Evolutionary conservation across 257 asterid genomes (phyloP), one percentile per base, ranked within the genome.

Genomic region (Nicotiana noctiflora): DNA sequence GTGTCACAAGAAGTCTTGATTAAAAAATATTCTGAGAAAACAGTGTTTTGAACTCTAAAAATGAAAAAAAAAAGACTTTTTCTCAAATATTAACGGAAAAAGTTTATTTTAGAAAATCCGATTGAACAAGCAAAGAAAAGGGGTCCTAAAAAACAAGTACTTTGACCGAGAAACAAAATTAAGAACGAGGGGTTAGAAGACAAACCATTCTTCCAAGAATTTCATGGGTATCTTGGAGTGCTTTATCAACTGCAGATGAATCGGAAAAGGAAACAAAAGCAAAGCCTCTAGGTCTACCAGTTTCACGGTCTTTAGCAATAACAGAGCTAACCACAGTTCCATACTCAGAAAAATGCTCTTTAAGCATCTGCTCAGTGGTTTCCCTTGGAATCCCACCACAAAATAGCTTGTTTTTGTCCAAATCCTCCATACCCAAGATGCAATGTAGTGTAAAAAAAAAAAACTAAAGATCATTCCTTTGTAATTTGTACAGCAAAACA

Each of bases 381-480:
- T 92, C 94, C 95, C 97, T 89, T 11, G 97, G 90, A 88, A 95
- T 87, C 81, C 98, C 98, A 19, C 99, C 99, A 23, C 92, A 91
- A 79, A 95, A 95, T 59, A 95, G 90, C 93, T 95, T 95, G 82
- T 76, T 84, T 85, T 87, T 89, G 84, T 91, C 99, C 64, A 86
- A 65, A 57, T 93, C 96, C 82, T 87, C 98, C 98, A 91, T 91
- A 60, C 11, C 49, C 76, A 31, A 40, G 40, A 63, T 11, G 21
- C 79, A 40, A 40, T 56, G 25, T 4, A 77, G 57, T 10, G 34
- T 15, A 29, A 18, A 17, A 18, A 17, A n/a, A n/a, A 67, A 17
- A 55, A 8, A 72, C 59, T 13, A 23, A 64, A 8, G 32, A 49
- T 0, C 53, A 10, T 15, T 10, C 13, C 32, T 68, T 40, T 19